These are phyloP conservation scores for Plectranthus barbatus DNA, from an alignment of 257 asterid genomes.

Conservation along the genomic window DNA sequence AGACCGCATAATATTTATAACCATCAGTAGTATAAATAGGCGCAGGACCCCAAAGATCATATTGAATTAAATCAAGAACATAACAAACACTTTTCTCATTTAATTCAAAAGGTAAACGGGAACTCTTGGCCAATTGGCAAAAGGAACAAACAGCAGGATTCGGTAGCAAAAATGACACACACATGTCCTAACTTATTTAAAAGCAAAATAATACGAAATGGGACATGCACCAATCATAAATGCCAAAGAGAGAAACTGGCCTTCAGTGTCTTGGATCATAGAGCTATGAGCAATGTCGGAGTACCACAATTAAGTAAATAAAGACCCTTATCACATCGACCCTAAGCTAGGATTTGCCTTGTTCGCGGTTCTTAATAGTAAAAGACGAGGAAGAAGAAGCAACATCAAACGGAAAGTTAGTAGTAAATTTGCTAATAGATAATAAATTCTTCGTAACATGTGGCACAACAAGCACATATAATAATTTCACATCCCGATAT, in stretches of 20 bases:
- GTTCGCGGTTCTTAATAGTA: background rate
- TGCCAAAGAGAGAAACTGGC: background rate
- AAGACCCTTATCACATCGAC: background rate
- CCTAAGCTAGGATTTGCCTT: background rate
- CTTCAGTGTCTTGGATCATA: background rate
- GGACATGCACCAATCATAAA: background rate
- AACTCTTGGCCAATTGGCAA: too few relatives aligned
- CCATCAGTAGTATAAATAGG: background rate
- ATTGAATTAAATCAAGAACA: background rate
- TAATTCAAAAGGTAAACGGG: background rate
- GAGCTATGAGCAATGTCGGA: background rate
- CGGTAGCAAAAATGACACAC: background rate
- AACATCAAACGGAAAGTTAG: background rate
- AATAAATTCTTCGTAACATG: too few relatives aligned
- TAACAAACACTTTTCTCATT: background rate
- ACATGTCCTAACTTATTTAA: background rate
- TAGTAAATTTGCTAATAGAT: background rate
- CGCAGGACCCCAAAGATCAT: background rate
- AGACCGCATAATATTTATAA: too few relatives aligned
- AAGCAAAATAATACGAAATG: background rate
- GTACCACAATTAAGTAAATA: too few relatives aligned
- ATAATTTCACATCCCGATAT: too few relatives aligned
- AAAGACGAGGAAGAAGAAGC: background rate
- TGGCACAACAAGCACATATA: too few relatives aligned
- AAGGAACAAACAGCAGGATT: too few relatives aligned